Evolutionary conservation across 1,284 basidiomycete species (phyloP).

Genomic region (Thecaphora frezii): DNA sequence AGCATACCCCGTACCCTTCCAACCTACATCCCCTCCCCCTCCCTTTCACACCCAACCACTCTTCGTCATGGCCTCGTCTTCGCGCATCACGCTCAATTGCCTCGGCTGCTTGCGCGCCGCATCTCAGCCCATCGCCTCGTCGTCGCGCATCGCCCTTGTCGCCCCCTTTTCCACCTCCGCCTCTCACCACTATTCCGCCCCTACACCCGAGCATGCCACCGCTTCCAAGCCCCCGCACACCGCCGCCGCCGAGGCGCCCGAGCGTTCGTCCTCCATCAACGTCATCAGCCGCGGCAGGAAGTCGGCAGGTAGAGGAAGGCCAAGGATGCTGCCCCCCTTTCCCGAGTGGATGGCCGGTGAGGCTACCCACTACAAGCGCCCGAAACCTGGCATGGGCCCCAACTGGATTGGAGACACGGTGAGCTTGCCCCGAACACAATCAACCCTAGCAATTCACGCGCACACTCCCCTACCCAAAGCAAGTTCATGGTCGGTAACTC

Average conservation of each 20-base stretch:
- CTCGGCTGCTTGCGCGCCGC: neutral
- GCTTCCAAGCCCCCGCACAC: conserved; percentile 21
- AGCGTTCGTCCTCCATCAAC: conserved; percentile 1
- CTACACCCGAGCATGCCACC: conserved; percentile 20
- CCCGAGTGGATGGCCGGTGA: conserved; percentile 46
- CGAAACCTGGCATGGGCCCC: conserved; percentile 45
- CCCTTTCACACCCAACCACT: neutral
- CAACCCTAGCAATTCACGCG: too few species aligned
- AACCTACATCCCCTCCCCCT: neutral
- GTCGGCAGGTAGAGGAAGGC: conserved; percentile 25
- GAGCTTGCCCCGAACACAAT: neutral
- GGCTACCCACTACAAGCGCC: conserved; percentile 42
- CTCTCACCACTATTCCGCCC: conserved; percentile 9
- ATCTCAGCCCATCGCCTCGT: conserved; percentile 14
- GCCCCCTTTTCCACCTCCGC: conserved; percentile 22
- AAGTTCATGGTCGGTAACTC: too few species aligned
- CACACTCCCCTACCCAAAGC: too few species aligned
- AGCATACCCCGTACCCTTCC: neutral
- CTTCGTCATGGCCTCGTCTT: neutral
- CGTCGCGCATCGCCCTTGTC: conserved; percentile 15
- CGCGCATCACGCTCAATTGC: neutral
- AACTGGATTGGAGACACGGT: conserved; percentile 52
- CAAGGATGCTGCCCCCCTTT: conserved; percentile 39
- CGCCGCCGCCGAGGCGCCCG: conserved; percentile 19
- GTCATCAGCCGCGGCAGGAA: conserved; percentile 26